Base-by-base conservation (phyloP, 108 stramenopile species). In the Fragilaria crotonensis region DNA sequence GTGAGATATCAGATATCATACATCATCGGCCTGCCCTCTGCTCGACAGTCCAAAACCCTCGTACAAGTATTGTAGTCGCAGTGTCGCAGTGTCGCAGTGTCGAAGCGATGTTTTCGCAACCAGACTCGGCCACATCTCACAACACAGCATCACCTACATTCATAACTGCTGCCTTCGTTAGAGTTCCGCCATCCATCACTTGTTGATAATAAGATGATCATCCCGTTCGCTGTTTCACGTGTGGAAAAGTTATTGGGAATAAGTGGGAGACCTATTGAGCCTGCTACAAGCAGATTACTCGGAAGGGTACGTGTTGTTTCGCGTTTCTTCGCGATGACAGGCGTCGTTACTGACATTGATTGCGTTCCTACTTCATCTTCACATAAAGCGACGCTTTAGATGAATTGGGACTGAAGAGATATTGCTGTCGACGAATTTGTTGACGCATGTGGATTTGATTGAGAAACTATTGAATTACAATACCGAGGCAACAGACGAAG, bases 401-500 rank as follows among this genome's bases (percentile, higher is more conserved):
- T 63, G 93, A 97, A 76, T 74, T 99, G 30, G 98, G 97, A 22
- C 78, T 99, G 29, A 89, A 90, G 66, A 60, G 99, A 80, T 99
- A 99, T 66, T 99, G 99, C 84, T 99, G 99, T 72, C 77, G 99
- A 51, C 76, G 99, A 45, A 99, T 99, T 67, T 99, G 74, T 77
- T 98, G 52, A 99, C 99, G 5, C 99, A 99, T 67, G 99, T 99
- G 4, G 99, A 99, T 77, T 78, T 99, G 36, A 99, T 99, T 70
- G 96, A 98, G 73, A 98, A 99, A 70, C 75, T 99, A 22, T 82
- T 99, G 51, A 98, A 99, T 72, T 99, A 99, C 85, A 98, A 99
- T 73, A 95, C 94, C 0, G 94, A 95, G 79, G 79, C 79, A 54
- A 63, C 89, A 0, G 87, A 89, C 46, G 82, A 32, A 25, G 57